Evolutionary conservation across 169 alveolate genomes (phyloP), one percentile per base, ranked within the genome.

Genomic region (Plasmodium inui): DNA sequence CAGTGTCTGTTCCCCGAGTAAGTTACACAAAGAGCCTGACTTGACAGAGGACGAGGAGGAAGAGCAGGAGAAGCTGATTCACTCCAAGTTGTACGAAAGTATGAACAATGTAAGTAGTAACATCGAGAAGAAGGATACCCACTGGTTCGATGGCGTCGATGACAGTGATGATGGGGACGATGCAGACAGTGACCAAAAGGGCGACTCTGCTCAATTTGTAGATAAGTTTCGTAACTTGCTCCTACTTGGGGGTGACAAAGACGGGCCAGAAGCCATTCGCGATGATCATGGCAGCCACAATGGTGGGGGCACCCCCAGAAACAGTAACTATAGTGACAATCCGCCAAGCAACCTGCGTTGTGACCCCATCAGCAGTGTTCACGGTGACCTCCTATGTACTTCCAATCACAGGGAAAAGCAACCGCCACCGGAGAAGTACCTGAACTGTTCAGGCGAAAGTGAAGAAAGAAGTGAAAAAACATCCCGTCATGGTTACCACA

Each of bases 131-230:
- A 46, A 32, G 4, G 85, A 85, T 22, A 46, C 67, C 1, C 76
- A 85, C 26, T 85, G 93, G 93, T 85, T 73, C 41, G 93, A 85
- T 32, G 71, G 74, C 61, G 61, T 46, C 26, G 93, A 85, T 46
- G 17, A 73, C 0, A 76, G 41, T 19, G 76, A 67, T 3, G 85
- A 73, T 0, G 84, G 6, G 19, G 32, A 73, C 26, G 93, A 74
- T 19, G 1, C 22, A 0, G 93, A 74, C 2, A 14, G 19, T 17
- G 85, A 50, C 9, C 79, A 85, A 9, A 73, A 74, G 37, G 26
- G 39, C 19, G 74, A 53, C 41, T 46, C 85, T n/a, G 12, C 67
- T 17, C 53, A 32, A 17, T 32, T 34, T 9, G 93, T 50, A 0
- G 57, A 83, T 1, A 41, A 41, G 10, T 71, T 83, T 30, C 57